A percentile compares a stretch with the other conserved stretches of the same genome.
Evolutionary conservation across 495 filamentous ascomycete species (phyloP).

Genomic region (Penicillium cosmopolitanum): DNA sequence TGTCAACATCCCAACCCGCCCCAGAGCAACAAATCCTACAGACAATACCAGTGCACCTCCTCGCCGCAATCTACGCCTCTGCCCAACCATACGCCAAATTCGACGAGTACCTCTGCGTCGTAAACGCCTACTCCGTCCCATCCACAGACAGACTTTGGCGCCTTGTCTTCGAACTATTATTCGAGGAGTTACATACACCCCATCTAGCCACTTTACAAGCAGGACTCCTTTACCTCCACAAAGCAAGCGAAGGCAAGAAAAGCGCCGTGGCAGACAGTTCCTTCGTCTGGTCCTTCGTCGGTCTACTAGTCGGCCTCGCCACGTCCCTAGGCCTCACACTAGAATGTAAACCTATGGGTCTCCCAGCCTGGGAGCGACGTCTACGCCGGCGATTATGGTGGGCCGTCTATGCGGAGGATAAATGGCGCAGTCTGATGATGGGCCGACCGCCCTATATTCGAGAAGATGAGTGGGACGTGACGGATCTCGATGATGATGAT

Average conservation of each 20-base stretch:
- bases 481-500: slow-evolving; percentile 63
- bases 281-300: slow-evolving; percentile 27
- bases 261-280: slow-evolving; percentile 24
- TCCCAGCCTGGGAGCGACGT: slow-evolving; percentile 78
- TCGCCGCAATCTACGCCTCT: slow-evolving; percentile 28
- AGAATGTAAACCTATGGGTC: slow-evolving; percentile 77
- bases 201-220: slow-evolving; percentile 24
- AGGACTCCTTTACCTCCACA: slow-evolving; percentile 24
- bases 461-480: slow-evolving; percentile 70
- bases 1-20: not conserved
- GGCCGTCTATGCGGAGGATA: slow-evolving; percentile 86
- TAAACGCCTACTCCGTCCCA: slow-evolving; percentile 9
- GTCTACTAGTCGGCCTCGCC: slow-evolving; percentile 19
- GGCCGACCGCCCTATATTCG: slow-evolving; percentile 61
- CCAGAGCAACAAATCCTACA: slow-evolving; percentile 8
- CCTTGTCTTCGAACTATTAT: slow-evolving; percentile 15
- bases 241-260: slow-evolving; percentile 12
- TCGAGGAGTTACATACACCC: slow-evolving; percentile 25
- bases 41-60: slow-evolving; percentile 19
- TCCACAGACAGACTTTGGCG: slow-evolving; percentile 19
- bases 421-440: slow-evolving; percentile 80
- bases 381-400: slow-evolving; percentile 78
- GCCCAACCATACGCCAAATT: slow-evolving; percentile 24
- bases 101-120: slow-evolving; percentile 21
- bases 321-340: slow-evolving; percentile 69